These are phyloP conservation scores for Physocladia obscura DNA, from an alignment of 192 early-diverging fungal genomes.

Conservation along the genomic window DNA sequence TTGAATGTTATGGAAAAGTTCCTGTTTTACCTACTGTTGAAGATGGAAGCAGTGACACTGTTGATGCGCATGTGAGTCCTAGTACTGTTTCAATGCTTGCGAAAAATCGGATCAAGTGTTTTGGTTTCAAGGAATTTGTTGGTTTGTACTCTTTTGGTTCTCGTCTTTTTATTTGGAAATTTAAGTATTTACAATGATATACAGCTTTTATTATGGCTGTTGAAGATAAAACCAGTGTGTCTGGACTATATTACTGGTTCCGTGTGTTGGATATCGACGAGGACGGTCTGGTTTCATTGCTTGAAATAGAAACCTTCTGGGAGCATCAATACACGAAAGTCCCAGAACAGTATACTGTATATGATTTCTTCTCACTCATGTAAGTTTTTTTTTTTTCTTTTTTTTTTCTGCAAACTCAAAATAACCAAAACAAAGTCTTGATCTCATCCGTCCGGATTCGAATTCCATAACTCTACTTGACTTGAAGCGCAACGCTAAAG, in stretches of 20 bases:
- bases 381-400: conserved; percentile 16
- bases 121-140: conserved; percentile 80
- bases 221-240: conserved; percentile 71
- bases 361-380: conserved; percentile 51
- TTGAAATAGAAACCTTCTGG: conserved; percentile 82
- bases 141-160: too few species aligned
- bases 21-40: conserved; percentile 56
- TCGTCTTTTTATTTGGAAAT: too few species aligned
- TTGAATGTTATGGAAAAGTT: conserved; percentile 48
- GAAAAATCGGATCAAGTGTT: conserved; percentile 27
- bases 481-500: conserved; percentile 36
- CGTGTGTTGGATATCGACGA: conserved; percentile 84
- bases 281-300: conserved; percentile 77
- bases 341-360: conserved; percentile 39
- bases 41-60: background rate
- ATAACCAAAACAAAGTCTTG: conserved; percentile 29
- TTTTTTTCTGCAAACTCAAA: background rate
- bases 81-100: conserved; percentile 17
- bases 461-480: conserved; percentile 42
- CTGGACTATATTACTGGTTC: conserved; percentile 79
- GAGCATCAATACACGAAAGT: conserved; percentile 65
- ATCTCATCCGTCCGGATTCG: conserved; percentile 35
- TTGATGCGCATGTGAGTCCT: conserved; percentile 1
- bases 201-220: conserved; percentile 75
- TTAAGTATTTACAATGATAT: too few species aligned